Base-by-base conservation (phyloP, 1,284 basidiomycete species). In the Tranzscheliella williamsii region DNA sequence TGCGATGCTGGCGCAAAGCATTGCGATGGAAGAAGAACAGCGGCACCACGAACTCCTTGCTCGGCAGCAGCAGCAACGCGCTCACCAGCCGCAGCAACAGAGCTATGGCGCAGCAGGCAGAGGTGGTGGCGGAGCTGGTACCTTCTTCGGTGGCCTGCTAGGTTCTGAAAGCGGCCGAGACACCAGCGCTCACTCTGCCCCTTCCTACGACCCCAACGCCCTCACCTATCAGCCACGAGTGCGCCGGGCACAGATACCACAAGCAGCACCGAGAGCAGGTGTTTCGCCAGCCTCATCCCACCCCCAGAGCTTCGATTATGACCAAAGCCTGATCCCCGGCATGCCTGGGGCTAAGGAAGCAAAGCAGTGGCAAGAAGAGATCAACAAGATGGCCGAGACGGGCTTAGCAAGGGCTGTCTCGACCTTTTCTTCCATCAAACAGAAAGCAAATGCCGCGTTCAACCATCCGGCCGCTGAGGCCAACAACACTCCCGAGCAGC, bases 301-400 rank as follows among this genome's bases (percentile, higher is more conserved):
- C 24, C 34, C 45, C 9, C 46, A 33, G 5, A 46, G 37, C 12
- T 48, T 45, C 22, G 38, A 34, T 9, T 18, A 52, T 11, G 57
- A 54, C 30, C 48, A 65, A 29, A 63, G 63, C 40, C 24, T 56
- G 22, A 35, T 66, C 8, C 49, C 65, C 8, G 61, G 56, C 11
- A 51, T 67, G 49, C 68, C 68, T 3, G 68, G 68, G n/a, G 52
- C 68, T 2, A 61, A 62, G 41, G 68, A 71, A 32, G 68, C 68
- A 22, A 69, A 69, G 42, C 57, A 58, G 33, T 71, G 68, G 68
- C 66, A 69, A 39, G 67, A 71, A 13, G 67, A 67, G 33, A 61
- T 71, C 51, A 71, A 71, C 22, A 51, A 56, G 18, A 57, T 71
- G 43, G 69, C 69, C 5, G 69, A 69, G 31, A 60, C 51, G 7